A percentile compares a stretch with the other conserved stretches of the same genome.
Evolutionary conservation across 179 eudicot species (phyloP).

Genomic region (Corrigiola litoralis): DNA sequence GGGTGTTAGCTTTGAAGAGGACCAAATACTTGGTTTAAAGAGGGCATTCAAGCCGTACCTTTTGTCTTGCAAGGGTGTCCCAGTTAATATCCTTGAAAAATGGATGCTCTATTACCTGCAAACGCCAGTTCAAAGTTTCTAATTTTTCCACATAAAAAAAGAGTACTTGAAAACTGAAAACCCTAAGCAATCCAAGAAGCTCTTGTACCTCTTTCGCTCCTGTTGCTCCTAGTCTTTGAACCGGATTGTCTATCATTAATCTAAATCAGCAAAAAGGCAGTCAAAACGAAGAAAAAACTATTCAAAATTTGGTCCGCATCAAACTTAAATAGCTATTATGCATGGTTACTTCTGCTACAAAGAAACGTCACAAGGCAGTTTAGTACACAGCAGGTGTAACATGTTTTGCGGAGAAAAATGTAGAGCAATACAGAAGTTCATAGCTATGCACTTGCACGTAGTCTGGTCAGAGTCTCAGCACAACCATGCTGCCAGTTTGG

Average conservation of each 20-base stretch:
- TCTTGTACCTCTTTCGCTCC: constrained; percentile 73
- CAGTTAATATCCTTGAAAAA: constrained; percentile 84
- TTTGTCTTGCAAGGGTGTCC: constrained; percentile 93
- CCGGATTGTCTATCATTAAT: constrained; percentile 85
- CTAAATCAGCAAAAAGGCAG: constrained; percentile 33
- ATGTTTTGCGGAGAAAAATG: not conserved
- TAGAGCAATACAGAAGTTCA: too few species aligned
- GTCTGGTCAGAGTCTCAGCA: too few species aligned
- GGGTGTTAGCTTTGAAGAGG: not conserved
- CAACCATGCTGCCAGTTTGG: too few species aligned
- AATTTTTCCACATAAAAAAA: not conserved
- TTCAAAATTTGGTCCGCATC: not conserved
- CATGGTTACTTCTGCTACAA: not conserved
- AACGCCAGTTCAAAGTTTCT: constrained; percentile 8
- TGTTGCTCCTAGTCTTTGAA: constrained; percentile 89
- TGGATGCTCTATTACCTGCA: constrained; percentile 74
- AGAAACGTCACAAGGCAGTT: not conserved
- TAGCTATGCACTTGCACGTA: too few species aligned
- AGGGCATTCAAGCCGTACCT: constrained; percentile 42
- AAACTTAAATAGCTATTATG: not conserved
- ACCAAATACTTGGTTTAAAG: too few species aligned
- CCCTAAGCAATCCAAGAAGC: not conserved
- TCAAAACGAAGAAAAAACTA: not conserved
- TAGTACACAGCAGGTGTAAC: not conserved
- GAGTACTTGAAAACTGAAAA: not conserved